Evolutionary conservation across 805 yeast species (phyloP).

Genomic region (Yarrowia sp.): DNA sequence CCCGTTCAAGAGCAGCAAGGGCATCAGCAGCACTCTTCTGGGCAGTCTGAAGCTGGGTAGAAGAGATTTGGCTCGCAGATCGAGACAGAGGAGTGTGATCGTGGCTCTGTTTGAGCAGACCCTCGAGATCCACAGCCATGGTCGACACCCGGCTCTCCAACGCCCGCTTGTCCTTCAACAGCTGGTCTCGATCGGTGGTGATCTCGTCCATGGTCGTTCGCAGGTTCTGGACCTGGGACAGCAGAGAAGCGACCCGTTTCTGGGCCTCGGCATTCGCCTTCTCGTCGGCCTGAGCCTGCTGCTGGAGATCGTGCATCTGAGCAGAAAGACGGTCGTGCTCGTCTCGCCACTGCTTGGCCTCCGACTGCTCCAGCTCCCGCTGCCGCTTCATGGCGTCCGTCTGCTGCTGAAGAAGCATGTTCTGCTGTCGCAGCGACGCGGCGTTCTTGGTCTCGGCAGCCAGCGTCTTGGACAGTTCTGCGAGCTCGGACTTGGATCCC

Average conservation of each 20-base stretch:
- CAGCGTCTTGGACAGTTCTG: constrained; percentile 45
- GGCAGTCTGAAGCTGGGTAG: not conserved
- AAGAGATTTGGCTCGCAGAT: not conserved
- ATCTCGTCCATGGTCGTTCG: constrained; percentile 67
- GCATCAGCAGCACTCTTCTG: constrained; percentile 30
- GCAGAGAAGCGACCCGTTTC: constrained; percentile 55
- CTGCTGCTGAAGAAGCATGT: constrained; percentile 21
- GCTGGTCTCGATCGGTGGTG: constrained; percentile 65
- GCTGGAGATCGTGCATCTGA: constrained; percentile 54
- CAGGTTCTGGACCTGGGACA: constrained; percentile 62
- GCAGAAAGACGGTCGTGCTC: constrained; percentile 47
- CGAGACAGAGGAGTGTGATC: constrained; percentile 1
- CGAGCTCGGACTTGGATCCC: constrained; percentile 41
- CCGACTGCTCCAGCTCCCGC: constrained; percentile 30
- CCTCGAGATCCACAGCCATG: constrained; percentile 47
- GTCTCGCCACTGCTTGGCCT: constrained; percentile 24
- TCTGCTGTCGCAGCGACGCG: constrained; percentile 8
- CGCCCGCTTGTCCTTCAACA: constrained; percentile 59
- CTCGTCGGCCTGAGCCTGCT: constrained; percentile 54
- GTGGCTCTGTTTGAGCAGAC: constrained; percentile 18
- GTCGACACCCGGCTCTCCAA: constrained; percentile 57
- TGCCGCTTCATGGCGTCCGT: constrained; percentile 21
- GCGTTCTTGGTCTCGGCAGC: constrained; percentile 17
- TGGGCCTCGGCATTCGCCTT: constrained; percentile 57
- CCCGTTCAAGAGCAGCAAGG: constrained; percentile 40